Percentiles rank a stretch among this genome's conserved stretches.
Conservation (phyloP, 306 rosid genomes). For the Malus asiatica region DNA sequence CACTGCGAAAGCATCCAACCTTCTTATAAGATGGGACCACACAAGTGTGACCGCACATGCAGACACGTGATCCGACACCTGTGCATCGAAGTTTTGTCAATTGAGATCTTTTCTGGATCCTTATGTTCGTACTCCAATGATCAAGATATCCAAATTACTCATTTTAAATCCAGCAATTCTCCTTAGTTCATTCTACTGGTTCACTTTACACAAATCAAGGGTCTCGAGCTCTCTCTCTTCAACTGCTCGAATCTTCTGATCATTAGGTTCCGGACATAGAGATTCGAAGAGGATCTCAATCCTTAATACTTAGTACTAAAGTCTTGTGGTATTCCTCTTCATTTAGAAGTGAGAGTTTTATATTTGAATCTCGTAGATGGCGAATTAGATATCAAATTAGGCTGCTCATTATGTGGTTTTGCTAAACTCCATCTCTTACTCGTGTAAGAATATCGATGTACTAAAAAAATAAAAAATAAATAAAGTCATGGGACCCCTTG, state of each 20-base stretch:
- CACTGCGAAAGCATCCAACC: too few relatives aligned
- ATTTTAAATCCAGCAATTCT: too few relatives aligned
- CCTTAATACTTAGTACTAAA: too few relatives aligned
- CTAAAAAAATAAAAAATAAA: neutral
- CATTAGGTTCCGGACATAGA: fast-evolving
- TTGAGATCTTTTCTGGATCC: too few relatives aligned
- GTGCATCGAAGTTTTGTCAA: neutral
- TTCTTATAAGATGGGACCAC: neutral
- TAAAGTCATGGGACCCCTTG: neutral
- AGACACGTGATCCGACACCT: neutral
- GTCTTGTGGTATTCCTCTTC: fast-evolving
- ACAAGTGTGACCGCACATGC: too few relatives aligned
- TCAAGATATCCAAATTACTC: fast-evolving
- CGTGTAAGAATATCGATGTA: neutral
- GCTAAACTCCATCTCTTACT: fast-evolving
- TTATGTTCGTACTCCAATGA: fast-evolving
- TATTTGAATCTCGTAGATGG: too few relatives aligned
- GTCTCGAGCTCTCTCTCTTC: too few relatives aligned
- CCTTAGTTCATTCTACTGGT: fast-evolving
- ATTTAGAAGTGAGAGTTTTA: fast-evolving
- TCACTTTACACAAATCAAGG: too few relatives aligned
- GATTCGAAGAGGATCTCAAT: too few relatives aligned
- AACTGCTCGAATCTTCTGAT: too few relatives aligned
- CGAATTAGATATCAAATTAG: too few relatives aligned
- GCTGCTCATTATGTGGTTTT: fast-evolving